Evolutionary conservation across 257 asterid species (phyloP).

Genomic region (Solanum clarkiae): DNA sequence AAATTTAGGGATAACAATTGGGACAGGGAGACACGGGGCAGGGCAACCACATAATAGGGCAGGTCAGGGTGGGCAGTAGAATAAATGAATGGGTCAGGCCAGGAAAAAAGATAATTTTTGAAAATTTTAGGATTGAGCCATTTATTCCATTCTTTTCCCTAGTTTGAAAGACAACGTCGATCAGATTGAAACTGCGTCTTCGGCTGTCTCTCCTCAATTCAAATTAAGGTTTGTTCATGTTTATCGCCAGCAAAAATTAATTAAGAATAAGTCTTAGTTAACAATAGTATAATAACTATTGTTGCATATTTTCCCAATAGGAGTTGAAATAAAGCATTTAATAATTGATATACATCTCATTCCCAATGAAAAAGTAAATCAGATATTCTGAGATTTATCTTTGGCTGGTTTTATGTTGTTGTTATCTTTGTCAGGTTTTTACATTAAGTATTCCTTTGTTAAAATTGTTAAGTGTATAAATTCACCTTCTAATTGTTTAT

Average conservation of each 20-base stretch:
- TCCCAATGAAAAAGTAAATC: background rate
- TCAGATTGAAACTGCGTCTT: background rate
- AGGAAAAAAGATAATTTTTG: background rate
- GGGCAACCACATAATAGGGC: background rate
- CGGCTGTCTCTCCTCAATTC: background rate
- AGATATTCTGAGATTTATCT: background rate
- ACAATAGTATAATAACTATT: background rate
- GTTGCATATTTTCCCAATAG: background rate
- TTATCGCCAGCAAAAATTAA: background rate
- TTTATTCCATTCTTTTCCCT: background rate
- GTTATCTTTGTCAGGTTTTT: background rate
- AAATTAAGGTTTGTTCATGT: background rate
- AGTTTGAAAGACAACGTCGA: background rate
- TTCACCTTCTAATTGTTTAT: background rate
- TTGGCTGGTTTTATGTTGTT: background rate
- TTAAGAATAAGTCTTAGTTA: background rate
- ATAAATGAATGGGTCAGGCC: background rate
- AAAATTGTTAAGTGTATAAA: background rate
- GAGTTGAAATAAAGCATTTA: background rate
- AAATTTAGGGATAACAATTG: background rate
- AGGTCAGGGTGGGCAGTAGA: background rate
- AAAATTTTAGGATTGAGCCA: background rate
- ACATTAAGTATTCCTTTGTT: background rate
- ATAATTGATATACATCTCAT: background rate
- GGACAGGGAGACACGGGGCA: background rate